These are phyloP conservation scores for Ceratocystis cubensis DNA, from an alignment of 2,329 filamentous ascomycete genomes.

Conservation along the genomic window DNA sequence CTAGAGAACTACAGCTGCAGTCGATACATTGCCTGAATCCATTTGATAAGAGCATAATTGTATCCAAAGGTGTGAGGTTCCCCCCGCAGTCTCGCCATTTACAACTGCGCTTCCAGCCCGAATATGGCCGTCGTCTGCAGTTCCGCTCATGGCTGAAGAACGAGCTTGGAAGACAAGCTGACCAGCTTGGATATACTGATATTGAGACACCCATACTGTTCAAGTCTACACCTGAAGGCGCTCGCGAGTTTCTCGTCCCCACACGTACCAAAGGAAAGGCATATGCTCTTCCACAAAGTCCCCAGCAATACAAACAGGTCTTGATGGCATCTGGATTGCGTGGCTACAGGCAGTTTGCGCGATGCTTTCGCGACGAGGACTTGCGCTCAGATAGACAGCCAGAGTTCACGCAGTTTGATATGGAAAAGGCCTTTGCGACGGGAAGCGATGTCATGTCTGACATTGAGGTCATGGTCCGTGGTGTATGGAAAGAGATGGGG, in stretches of 20 bases:
- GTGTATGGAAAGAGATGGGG: conserved; percentile 42
- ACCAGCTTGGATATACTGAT: conserved; percentile 52
- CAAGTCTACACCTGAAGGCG: conserved; percentile 94
- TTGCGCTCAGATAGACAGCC: conserved; percentile 84
- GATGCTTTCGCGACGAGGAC: conserved; percentile 92
- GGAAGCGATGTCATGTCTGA: conserved; percentile 55
- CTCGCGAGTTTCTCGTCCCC: conserved; percentile 86
- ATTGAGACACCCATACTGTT: conserved; percentile 90
- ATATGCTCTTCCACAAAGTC: conserved; percentile 89
- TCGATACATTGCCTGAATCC: conserved; percentile 56
- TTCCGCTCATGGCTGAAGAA: conserved; percentile 53
- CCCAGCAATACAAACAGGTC: conserved; percentile 97
- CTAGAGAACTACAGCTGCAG: conserved; percentile 27
- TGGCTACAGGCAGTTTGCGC: conserved; percentile 83
- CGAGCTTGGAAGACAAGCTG: conserved; percentile 42
- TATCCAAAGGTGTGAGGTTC: conserved; percentile 62
- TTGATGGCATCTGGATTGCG: conserved; percentile 81
- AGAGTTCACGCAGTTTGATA: conserved; percentile 91
- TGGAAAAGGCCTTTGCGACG: conserved; percentile 81
- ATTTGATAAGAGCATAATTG: conserved; percentile 63
- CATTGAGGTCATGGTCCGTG: conserved; percentile 40
- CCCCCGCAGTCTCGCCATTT: conserved; percentile 65
- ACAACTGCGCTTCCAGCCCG: conserved; percentile 63
- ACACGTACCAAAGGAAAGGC: conserved; percentile 63
- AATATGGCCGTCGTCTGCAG: conserved; percentile 53